Base-by-base conservation (phyloP, 228 moss, liverwort and hornwort species). In the Sphagnum fallax region DNA sequence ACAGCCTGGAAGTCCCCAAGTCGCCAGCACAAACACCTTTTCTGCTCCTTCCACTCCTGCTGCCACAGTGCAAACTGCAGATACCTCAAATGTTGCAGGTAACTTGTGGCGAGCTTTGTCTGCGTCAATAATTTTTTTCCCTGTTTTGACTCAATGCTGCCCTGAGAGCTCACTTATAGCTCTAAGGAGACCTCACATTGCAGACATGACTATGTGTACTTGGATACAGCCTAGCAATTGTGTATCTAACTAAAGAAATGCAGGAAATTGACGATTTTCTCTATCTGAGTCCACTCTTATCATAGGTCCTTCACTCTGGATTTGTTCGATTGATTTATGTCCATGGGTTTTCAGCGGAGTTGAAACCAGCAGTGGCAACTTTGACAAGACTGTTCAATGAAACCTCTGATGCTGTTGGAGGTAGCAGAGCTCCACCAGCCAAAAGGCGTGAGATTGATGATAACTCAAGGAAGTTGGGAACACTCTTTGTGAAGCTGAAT, bases 371-470 rank as follows among this genome's bases (percentile, higher is more conserved):
- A 61, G 89, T 98, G 58, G 72, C 77, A 51, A 94, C 86, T 10
- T 74, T 98, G 77, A 98, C 86, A 65, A 90, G 80, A 78, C 79
- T 98, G 3, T 94, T 89, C 73, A 88, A 86, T 65, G 98, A 98
- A 71, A 98, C 94, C 8, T 89, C 94, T 60, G 79, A 76, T 51
- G 87, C 84, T 48, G 69, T 88, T 67, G 98, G 98, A 61, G 98
- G 93, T 66, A 80, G 75, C 67, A 90, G 75, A 63, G 97, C 97
- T 71, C 88, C 81, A 68, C 87, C 92, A 72, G 84, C 87, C 1
- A 93, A 89, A 71, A 90, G 77, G 84, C 86, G 98, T 52, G 98
- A 98, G 77, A 92, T 94, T 49, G 98, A 98, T n/a, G 93, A 84
- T 51, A 91, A 98, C 66, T 98, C 98, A 7, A 89, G 73, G 81